These are phyloP conservation scores for Acrodontium crateriforme DNA, from an alignment of 2,329 filamentous ascomycete genomes.

Conservation along the genomic window DNA sequence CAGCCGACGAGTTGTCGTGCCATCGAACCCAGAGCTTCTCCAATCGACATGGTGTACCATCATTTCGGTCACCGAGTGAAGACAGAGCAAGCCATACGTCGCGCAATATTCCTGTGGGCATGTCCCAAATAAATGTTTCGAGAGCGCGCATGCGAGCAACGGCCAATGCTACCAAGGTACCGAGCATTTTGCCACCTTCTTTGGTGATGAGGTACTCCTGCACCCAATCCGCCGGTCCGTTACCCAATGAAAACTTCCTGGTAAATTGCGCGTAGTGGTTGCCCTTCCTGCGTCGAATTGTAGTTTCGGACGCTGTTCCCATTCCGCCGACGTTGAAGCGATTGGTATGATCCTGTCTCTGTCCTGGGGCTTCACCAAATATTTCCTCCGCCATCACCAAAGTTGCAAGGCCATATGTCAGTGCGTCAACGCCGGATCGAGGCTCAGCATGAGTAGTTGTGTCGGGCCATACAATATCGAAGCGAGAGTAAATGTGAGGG, in stretches of 20 bases:
- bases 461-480: constrained; percentile 82
- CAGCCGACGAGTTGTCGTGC: constrained; percentile 56
- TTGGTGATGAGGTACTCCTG: constrained; percentile 70
- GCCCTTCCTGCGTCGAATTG: constrained; percentile 38
- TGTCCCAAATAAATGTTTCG: constrained; percentile 76
- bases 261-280: constrained; percentile 70
- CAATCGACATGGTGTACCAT: constrained; percentile 50
- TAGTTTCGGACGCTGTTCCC: constrained; percentile 14
- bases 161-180: constrained; percentile 64
- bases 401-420: constrained; percentile 70
- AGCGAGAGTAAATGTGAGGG: constrained; percentile 69
- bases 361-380: constrained; percentile 38
- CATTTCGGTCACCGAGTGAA: constrained; percentile 49
- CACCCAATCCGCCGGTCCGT: constrained; percentile 65
- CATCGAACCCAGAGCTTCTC: constrained; percentile 68
- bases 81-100: constrained; percentile 71
- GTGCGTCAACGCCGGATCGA: constrained; percentile 61
- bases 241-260: constrained; percentile 72
- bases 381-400: constrained; percentile 59
- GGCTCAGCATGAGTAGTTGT: constrained; percentile 49
- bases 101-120: constrained; percentile 70
- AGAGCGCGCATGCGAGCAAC: constrained; percentile 71
- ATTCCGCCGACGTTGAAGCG: constrained; percentile 11
- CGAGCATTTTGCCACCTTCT: constrained; percentile 79
- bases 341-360: constrained; percentile 19